Base-by-base conservation (phyloP, 306 rosid genomes). In the Pyrus betulifolia region DNA sequence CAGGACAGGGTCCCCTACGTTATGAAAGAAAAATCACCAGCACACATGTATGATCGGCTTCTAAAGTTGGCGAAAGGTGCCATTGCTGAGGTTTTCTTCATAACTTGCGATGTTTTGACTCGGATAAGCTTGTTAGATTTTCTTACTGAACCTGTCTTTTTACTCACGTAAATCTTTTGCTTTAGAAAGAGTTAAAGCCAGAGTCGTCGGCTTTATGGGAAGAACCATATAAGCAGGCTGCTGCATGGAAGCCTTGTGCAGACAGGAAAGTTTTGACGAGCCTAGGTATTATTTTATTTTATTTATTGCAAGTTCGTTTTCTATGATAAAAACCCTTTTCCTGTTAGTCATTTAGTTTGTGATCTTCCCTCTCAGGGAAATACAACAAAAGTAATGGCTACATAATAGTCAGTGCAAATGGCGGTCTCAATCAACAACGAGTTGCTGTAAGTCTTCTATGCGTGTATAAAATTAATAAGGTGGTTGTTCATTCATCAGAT, bases 351-450 rank as follows among this genome's bases (percentile, higher is more conserved):
- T 38, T 85, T 42, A 33, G 51, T 64, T 64, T 79, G 62, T 77
- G 73, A 70, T 79, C 52, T 21, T 87, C 82, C 64, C 72, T 71
- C 72, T 73, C 95, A 94, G 97, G 87, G 54, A 90, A 75, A 61
- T 45, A 63, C 40, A 63, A 33, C 76, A 66, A 81, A 75, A 84
- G 73, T 77, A 95, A 95, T 77, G 99, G 99, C 81, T 92, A 92
- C 86, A 87, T 95, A 66, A 54, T 89, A 55, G 85, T 92, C 79
- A 92, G 99, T 80, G 97, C 99, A 70, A 95, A 92, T 81, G 99
- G 99, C 4, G 99, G 99, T 66, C 99, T 95, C 70, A 95, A 95
- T 85, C 99, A 95, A 83, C 99, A 95, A 76, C 85, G 97, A 78
- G 99, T 95, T 69, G 99, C 99, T 49, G 99, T 95, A 83, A 86